Base-by-base conservation (phyloP, 2,329 filamentous ascomycete species). In the Fusarium hostae region DNA sequence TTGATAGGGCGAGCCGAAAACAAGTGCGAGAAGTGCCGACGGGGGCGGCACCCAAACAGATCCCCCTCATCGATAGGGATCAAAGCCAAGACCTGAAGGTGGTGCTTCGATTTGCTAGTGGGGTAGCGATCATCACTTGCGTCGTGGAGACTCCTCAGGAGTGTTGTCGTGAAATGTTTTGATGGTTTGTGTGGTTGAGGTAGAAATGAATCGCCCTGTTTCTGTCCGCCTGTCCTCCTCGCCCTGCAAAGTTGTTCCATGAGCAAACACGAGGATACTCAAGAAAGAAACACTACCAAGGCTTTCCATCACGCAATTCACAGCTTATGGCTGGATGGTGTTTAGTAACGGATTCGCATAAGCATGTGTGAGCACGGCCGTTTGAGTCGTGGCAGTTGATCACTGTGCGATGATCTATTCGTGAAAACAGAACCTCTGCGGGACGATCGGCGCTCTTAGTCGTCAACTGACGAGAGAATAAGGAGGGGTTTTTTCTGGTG, bases 11-110 rank as follows among this genome's bases (percentile, higher is more conserved):
- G 52, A 60, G 58, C 64, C 69, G 62, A 69, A 52, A 44, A 67
- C 22, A 60, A 68, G 57, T 47, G 45, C 56, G 50, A 71, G 43
- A 75, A 75, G 68, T 76, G 74, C 75, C 75, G 75, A 68, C 59
- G 68, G 41, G 64, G 56, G 50, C 65, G 71, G 68, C 60, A 75
- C 56, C 66, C 65, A 73, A 75, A 67, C 37, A 63, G 63, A 68
- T 65, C 64, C 47, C 59, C 52, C 45, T 66, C 51, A 34, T 71
- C 41, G 58, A 71, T 63, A 64, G 48, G 55, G 54, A 72, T 66
- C 66, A 59, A 48, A 51, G 62, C 66, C 72, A 72, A 73, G 71
- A 64, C 60, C 45, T 60, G 30, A 44, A 55, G 26, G 61, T 59
- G 48, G 61, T 63, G 66, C 37, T 73, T 47, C 58, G 50, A 73